A percentile compares a stretch with the other conserved stretches of the same genome.
These are phyloP conservation scores for Umbelopsis ramanniana DNA, from an alignment of 192 early-diverging fungal species.

Conservation along the genomic window DNA sequence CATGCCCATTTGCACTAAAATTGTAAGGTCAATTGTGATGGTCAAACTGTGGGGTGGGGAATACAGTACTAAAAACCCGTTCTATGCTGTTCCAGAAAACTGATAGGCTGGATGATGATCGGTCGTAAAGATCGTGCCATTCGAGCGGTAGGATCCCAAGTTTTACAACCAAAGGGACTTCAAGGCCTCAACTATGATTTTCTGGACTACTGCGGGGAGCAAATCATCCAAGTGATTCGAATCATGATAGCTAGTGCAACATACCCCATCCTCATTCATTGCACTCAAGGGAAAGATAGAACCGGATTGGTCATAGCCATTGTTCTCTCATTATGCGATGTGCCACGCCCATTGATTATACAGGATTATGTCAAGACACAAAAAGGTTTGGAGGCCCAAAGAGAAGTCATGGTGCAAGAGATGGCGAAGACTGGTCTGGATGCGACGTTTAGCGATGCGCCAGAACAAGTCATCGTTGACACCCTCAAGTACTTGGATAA, in stretches of 20 bases:
- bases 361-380: slow-evolving; percentile 62
- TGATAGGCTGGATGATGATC: slow-evolving; percentile 34
- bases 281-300: slow-evolving; percentile 73
- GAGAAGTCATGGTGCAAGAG: slow-evolving; percentile 53
- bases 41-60: too few species aligned
- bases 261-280: slow-evolving; percentile 68
- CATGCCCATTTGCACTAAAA: slow-evolving; percentile 23
- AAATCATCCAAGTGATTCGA: slow-evolving; percentile 51
- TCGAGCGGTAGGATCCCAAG: slow-evolving; percentile 31
- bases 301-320: slow-evolving; percentile 67
- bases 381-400: slow-evolving; percentile 46
- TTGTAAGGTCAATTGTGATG: slow-evolving; percentile 13
- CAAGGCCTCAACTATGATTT: slow-evolving; percentile 49
- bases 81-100: slow-evolving; percentile 28
- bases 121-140: slow-evolving; percentile 34
- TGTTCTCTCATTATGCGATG: slow-evolving; percentile 53
- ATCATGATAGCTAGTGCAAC: slow-evolving; percentile 57
- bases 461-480: slow-evolving; percentile 46
- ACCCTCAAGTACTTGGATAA: slow-evolving; percentile 27
- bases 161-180: slow-evolving; percentile 44
- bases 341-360: slow-evolving; percentile 59
- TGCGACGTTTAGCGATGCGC: slow-evolving; percentile 50
- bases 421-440: slow-evolving; percentile 59
- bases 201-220: slow-evolving; percentile 36
- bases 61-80: neutral